Evolutionary conservation across 106 monocot genomes (phyloP).

Genomic region (Platanthera zijinensis): DNA sequence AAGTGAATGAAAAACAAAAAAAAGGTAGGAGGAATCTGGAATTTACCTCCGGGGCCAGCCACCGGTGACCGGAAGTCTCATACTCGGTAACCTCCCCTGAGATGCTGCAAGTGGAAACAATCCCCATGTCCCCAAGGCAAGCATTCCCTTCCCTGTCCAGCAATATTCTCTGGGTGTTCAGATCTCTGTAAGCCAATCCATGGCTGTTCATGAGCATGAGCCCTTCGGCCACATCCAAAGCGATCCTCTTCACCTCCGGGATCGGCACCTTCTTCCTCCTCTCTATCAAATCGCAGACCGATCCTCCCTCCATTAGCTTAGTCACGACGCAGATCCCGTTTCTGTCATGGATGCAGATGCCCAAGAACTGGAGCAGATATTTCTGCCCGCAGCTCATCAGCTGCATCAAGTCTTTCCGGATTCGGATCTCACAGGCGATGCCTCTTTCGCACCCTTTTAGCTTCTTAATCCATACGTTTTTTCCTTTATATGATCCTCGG

Average conservation of each 20-base stretch:
- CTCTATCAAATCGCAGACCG: constrained; percentile 58
- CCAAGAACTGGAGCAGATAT: constrained; percentile 60
- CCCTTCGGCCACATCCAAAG: constrained; percentile 70
- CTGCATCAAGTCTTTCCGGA: constrained; percentile 66
- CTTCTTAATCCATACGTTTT: constrained; percentile 64
- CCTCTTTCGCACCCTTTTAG: constrained; percentile 69
- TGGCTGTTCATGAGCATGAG: constrained; percentile 81
- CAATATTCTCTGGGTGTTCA: constrained; percentile 67
- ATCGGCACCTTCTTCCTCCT: constrained; percentile 36
- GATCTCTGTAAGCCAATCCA: constrained; percentile 68
- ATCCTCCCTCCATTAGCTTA: constrained; percentile 75
- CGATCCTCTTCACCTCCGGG: constrained; percentile 55
- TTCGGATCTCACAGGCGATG: constrained; percentile 62
- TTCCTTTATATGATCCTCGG: constrained; percentile 50
- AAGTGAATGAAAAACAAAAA: not conserved
- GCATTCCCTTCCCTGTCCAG: constrained; percentile 72
- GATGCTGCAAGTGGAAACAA: constrained; percentile 49
- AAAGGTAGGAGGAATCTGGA: not conserved
- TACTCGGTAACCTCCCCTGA: constrained; percentile 80
- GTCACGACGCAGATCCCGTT: constrained; percentile 83
- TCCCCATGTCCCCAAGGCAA: constrained; percentile 89
- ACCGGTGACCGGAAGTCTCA: constrained; percentile 84
- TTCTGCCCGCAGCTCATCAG: constrained; percentile 88
- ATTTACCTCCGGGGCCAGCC: constrained; percentile 93
- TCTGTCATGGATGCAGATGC: constrained; percentile 51